Percentiles rank a stretch among this genome's conserved stretches.
These are phyloP conservation scores for Lachancea thermotolerans DNA, from an alignment of 805 yeast genomes.

Conservation along the genomic window DNA sequence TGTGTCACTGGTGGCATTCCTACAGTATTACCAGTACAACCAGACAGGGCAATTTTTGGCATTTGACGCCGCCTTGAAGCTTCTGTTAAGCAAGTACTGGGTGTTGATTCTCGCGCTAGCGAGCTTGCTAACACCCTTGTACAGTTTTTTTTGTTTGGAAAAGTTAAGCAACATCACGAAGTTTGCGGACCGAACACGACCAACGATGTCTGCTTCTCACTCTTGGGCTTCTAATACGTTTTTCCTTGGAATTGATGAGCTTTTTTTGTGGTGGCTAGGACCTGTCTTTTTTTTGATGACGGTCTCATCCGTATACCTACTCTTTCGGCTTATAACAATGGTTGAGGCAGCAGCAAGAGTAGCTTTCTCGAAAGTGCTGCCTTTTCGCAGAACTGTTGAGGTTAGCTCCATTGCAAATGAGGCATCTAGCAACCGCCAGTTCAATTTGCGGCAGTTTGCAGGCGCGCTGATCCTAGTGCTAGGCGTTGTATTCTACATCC, in stretches of 20 bases:
- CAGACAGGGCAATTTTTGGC: slow-evolving; percentile 36
- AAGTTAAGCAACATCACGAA: slow-evolving; percentile 39
- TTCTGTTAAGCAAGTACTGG: slow-evolving; percentile 30
- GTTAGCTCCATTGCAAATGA: not conserved
- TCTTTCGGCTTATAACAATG: slow-evolving; percentile 3
- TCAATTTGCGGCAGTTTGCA: slow-evolving; percentile 19
- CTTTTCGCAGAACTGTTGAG: not conserved
- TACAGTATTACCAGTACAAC: slow-evolving; percentile 47
- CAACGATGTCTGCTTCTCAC: slow-evolving; percentile 34
- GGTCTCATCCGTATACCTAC: slow-evolving; percentile 12
- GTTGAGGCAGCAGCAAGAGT: slow-evolving; percentile 1
- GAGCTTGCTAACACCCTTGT: slow-evolving; percentile 29
- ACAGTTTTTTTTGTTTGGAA: slow-evolving; percentile 32
- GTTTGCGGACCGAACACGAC: slow-evolving; percentile 46
- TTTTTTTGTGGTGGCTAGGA: slow-evolving; percentile 49
- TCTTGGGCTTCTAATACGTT: slow-evolving; percentile 46
- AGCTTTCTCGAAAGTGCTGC: not conserved
- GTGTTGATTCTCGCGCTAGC: slow-evolving; percentile 21
- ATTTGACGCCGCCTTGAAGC: slow-evolving; percentile 41
- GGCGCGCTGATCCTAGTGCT: slow-evolving; percentile 35
- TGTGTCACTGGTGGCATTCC: slow-evolving; percentile 41
- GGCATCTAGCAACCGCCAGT: not conserved
- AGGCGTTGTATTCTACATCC: slow-evolving; percentile 56
- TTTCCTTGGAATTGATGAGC: slow-evolving; percentile 61
- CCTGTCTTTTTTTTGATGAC: slow-evolving; percentile 40